These are phyloP conservation scores for Verticillium alfalfae DNA, from an alignment of 2,329 filamentous ascomycete species.

Conservation along the genomic window DNA sequence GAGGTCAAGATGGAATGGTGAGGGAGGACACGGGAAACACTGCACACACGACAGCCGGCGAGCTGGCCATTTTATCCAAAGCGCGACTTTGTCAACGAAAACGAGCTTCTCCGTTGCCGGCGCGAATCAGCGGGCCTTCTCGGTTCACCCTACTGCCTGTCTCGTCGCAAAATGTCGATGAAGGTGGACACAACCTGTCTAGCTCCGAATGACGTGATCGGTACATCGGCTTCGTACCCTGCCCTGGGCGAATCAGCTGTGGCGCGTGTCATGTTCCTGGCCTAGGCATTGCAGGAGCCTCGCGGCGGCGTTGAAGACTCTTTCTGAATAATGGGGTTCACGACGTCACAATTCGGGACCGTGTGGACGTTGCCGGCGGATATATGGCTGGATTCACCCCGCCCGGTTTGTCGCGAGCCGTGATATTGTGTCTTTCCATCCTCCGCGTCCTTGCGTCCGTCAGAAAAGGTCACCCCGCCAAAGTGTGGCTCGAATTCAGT, in stretches of 20 bases:
- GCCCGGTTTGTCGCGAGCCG: background rate
- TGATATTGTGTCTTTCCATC: background rate
- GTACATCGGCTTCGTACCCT: conserved; percentile 11
- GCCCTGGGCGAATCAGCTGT: conserved; percentile 4
- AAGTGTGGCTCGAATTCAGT: background rate
- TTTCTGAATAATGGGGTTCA: background rate
- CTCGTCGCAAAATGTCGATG: background rate
- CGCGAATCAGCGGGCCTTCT: background rate
- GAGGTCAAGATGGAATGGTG: background rate
- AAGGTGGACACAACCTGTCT: conserved; percentile 2
- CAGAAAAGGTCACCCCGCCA: background rate
- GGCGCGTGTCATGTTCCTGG: background rate
- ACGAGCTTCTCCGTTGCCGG: conserved; percentile 4
- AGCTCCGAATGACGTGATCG: conserved; percentile 17
- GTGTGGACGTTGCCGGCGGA: background rate
- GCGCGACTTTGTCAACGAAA: conserved; percentile 2
- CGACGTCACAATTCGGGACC: background rate
- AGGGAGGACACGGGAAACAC: background rate
- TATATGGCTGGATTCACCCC: background rate
- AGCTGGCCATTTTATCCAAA: background rate
- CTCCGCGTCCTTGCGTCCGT: background rate
- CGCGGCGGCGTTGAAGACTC: background rate
- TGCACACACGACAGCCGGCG: background rate
- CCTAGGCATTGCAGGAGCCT: background rate
- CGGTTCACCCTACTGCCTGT: background rate